These are phyloP conservation scores for Salvia splendens DNA, from an alignment of 257 asterid species.

Conservation along the genomic window DNA sequence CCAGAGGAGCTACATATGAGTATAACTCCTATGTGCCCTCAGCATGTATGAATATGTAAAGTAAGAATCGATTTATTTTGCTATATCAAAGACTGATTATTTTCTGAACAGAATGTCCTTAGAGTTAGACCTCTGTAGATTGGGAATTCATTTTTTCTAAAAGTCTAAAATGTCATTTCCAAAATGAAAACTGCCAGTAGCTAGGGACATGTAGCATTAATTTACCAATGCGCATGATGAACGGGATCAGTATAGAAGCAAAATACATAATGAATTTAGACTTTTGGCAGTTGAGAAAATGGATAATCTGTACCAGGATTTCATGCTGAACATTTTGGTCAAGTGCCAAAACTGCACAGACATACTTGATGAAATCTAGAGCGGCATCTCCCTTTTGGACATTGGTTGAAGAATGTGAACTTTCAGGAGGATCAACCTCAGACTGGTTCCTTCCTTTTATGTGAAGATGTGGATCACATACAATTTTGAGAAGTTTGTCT, in stretches of 20 bases:
- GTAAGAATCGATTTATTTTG: background rate
- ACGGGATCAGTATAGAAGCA: conserved; percentile 13
- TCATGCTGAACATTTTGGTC: conserved; percentile 95
- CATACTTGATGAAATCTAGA: conserved; percentile 87
- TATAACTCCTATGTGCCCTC: conserved; percentile 1
- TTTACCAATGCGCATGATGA: conserved; percentile 20
- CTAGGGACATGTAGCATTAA: conserved; percentile 4
- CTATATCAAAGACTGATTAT: conserved; percentile 2
- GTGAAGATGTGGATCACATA: conserved; percentile 74
- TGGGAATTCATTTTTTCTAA: conserved; percentile 3
- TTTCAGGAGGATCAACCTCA: conserved; percentile 47
- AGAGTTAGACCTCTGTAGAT: background rate
- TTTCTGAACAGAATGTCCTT: background rate
- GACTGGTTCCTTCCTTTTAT: conserved; percentile 47
- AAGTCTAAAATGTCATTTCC: background rate
- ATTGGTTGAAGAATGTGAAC: conserved; percentile 43
- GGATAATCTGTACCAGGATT: conserved; percentile 69
- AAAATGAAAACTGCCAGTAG: conserved; percentile 1
- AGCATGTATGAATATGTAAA: background rate
- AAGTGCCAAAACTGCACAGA: conserved; percentile 89
- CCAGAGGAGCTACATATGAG: background rate
- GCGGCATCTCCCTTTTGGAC: conserved; percentile 70
- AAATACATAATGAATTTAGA: conserved; percentile 12
- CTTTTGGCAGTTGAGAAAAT: conserved; percentile 12
- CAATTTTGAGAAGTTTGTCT: conserved; percentile 80